Percentiles rank a stretch among this genome's conserved stretches.
Evolutionary conservation across 495 filamentous ascomycete genomes (phyloP).

Genomic region (Hypoxylon crocopeplum): DNA sequence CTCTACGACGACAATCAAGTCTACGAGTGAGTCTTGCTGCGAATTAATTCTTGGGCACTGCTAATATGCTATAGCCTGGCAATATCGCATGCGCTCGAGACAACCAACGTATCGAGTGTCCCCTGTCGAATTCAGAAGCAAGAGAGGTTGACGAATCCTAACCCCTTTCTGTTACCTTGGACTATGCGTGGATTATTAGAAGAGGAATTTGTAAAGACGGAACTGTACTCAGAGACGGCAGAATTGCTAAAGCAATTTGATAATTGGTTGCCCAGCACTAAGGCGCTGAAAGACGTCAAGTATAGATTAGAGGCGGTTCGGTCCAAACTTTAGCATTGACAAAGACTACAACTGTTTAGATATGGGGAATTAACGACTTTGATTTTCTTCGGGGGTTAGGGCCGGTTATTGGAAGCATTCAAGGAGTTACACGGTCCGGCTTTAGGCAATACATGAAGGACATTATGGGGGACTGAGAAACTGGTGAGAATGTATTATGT

Average conservation of each 20-base stretch:
- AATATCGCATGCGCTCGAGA: constrained; percentile 85
- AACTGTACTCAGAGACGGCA: constrained; percentile 75
- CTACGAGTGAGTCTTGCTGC: constrained; percentile 68
- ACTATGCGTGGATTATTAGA: constrained; percentile 92
- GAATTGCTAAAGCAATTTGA: constrained; percentile 88
- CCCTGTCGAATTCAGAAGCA: constrained; percentile 54
- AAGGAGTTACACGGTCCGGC: constrained; percentile 13
- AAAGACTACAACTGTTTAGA: not conserved
- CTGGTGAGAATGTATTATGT: constrained; percentile 19
- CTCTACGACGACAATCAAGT: constrained; percentile 91
- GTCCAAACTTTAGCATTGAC: constrained; percentile 68
- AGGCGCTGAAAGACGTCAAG: constrained; percentile 93
- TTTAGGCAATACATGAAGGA: constrained; percentile 9
- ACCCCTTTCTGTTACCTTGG: constrained; percentile 93
- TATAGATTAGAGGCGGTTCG: constrained; percentile 92
- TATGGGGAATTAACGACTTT: constrained; percentile 4
- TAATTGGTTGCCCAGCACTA: constrained; percentile 87
- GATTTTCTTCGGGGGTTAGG: constrained; percentile 2
- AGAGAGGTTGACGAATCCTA: constrained; percentile 57
- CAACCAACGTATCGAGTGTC: constrained; percentile 65
- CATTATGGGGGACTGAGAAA: constrained; percentile 1
- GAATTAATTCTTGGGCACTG: constrained; percentile 3
- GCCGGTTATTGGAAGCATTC: constrained; percentile 16
- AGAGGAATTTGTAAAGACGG: constrained; percentile 86
- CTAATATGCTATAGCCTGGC: constrained; percentile 65